Base-by-base conservation (phyloP, 2,329 filamentous ascomycete genomes). In the Lachnellula arida region DNA sequence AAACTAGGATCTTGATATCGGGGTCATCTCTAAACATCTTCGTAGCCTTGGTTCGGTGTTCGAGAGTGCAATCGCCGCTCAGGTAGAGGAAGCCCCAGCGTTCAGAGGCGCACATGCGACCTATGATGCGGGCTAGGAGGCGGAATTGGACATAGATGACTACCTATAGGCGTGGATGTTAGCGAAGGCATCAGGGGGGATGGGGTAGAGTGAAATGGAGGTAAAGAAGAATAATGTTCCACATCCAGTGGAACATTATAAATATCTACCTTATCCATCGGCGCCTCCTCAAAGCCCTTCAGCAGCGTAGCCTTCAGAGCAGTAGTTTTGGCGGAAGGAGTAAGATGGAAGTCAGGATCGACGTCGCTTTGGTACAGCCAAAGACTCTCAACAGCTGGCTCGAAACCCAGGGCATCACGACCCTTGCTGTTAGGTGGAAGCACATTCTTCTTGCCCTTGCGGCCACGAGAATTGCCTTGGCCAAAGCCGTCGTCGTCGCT, bases 81-180 rank as follows among this genome's bases (percentile, higher is more conserved):
- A 74, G 65, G 56, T 70, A 73, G 0, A 70, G 46, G 48, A 68
- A 68, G 1, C 56, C 60, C 81, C 81, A 85, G 0, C 65, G 61
- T 58, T 84, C 77, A 1, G 70, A 64, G 0, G 71, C 32, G 63
- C 80, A 85, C 40, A 86, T 72, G 1, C 70, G 73, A 0, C 60
- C 67, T 2, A 86, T 62, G 17, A 86, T 78, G 0, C 72, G 65
- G 5, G 82, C 73, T 62, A 84, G 78, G 2, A 75, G 70, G 2
- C 80, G 67, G 57, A 82, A 87, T 60, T 86, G 81, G 0, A 78
- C 81, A 60, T 84, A 87, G 46, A 86, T 55, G 81, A 81, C 65
- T 1, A 68, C 62, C 66, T 69, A 32, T 17, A 4, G 5, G 9
- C 2, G 40, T 8, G 28, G 28, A 32, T 32, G n/a, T 43, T n/a